These are phyloP conservation scores for Puccinia triticina DNA, from an alignment of 1,284 basidiomycete genomes.

Conservation along the genomic window DNA sequence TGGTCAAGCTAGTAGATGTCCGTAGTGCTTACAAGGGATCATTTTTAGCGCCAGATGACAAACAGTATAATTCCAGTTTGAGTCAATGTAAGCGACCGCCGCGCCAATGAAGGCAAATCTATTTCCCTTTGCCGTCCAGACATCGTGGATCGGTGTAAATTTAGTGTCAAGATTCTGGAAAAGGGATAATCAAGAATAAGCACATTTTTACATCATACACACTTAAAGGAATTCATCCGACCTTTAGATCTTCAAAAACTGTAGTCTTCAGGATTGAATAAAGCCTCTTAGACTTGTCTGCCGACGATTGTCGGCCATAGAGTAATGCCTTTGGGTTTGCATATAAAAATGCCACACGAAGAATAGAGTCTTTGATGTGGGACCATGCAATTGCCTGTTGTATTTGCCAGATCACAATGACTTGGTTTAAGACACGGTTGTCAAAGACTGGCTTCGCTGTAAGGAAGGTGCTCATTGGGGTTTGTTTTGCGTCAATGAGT, in stretches of 20 bases:
- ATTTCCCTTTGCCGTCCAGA: conserved; percentile 17
- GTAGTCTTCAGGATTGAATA: background rate
- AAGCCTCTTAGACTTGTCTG: background rate
- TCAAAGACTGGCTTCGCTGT: background rate
- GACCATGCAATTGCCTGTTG: background rate
- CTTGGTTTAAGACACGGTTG: conserved; percentile 10
- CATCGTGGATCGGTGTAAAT: conserved; percentile 2
- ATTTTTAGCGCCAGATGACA: too few relatives aligned
- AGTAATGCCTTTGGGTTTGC: background rate
- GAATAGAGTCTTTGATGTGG: background rate
- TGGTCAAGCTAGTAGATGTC: background rate
- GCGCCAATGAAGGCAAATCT: too few relatives aligned
- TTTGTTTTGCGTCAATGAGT: too few relatives aligned
- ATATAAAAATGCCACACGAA: background rate
- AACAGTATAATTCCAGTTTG: too few relatives aligned
- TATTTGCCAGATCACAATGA: conserved; percentile 5
- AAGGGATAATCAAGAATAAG: too few relatives aligned
- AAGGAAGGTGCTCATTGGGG: background rate
- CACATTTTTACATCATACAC: too few relatives aligned
- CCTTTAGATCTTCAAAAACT: background rate
- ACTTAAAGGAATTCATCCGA: background rate
- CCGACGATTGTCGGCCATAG: background rate
- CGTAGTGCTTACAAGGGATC: too few relatives aligned
- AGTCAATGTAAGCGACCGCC: too few relatives aligned
- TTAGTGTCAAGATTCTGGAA: background rate